Base-by-base conservation (phyloP, 2,329 filamentous ascomycete species). In the Chaetomium olivaceum region DNA sequence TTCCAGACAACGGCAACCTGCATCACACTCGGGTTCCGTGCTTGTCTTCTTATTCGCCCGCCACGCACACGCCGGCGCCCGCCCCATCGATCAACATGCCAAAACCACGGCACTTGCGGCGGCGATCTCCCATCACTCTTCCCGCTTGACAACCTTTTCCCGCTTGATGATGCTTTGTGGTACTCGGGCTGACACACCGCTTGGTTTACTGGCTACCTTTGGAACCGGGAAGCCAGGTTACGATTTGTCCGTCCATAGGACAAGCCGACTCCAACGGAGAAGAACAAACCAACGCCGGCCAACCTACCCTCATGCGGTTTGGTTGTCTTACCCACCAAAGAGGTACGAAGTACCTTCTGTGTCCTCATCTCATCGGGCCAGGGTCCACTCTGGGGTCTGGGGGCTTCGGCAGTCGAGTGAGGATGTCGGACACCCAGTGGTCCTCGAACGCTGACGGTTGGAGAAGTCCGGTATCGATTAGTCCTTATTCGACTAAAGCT, bases 81-180 rank as follows among this genome's bases (percentile, higher is more conserved):
- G 61, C 56, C 62, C 54, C 57, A 57, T 31, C 55, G 63, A 67
- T 67, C 60, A 69, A 56, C 56, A 65, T 43, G 57, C 57, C 52
- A 64, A 65, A 65, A 64, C 57, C 59, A 63, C 67, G 67, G 65
- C 65, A 67, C 60, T 68, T 65, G 62, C 27, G 56, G 52, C 61
- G 66, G 59, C 68, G 66, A 69, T 68, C 68, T 68, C 66, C 62
- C 66, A 63, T 61, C 63, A 62, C 66, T 63, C 64, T 69, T 69
- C 54, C 68, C 60, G 66, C 61, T 36, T 58, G 57, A 51, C 54
- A 58, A 36, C 31, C 29, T n/a, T 27, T 63, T 58, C 39, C 29
- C 58, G 16, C 50, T 6, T 23, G 21, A 21, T 31, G 48, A 27
- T 33, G 27, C 12, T 21, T 31, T 60, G n/a, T 48, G 57, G 39